Evolutionary conservation across 2,329 filamentous ascomycete genomes (phyloP), one percentile per base, ranked within the genome.

Genomic region (Epichloe uncinata): DNA sequence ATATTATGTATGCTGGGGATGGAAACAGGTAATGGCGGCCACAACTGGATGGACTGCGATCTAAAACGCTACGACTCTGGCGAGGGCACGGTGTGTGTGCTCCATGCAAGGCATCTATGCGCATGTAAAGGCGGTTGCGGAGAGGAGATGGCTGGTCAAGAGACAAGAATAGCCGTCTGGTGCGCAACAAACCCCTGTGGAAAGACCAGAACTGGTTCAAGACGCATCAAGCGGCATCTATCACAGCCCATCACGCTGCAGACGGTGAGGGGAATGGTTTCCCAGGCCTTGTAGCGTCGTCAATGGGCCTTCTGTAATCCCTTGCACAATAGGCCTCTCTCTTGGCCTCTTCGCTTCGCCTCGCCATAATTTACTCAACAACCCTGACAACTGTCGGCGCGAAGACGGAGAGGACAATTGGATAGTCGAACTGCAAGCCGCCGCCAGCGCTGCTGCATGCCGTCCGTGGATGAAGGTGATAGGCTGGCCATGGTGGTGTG

Each of bases 1-100:
- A 60, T 62, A 68, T 74, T 75, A 74, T 73, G 72, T 74, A 74
- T 65, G 49, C 35, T 44, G 42, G 49, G 42, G 46, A 30, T 30
- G 20, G 30, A 3, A 22, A 18, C 11, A 22, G 20, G 47, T 33
- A 22, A 5, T 42, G 30, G 42, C 4, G 26, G 7, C 13, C 13
- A 12, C 4, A 41, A 20, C 13, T 20, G 18, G 38, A n/a, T 30
- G 22, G 42, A 12, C 6, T 33, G 42, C 13, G 13, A 41, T 48
- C 38, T 6, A 15, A 42, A 38, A 36, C 4, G 35, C 15, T 36
- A n/a, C 15, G 35, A 12, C 6, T 12, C 35, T 37, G 47, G 20
- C 41, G 40, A 38, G 47, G 18, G n/a, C 45, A n/a, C n/a, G 12
- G 35, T n/a, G 35, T n/a, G 35, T 36, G 12, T 36, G 5, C 18